Percentiles rank a stretch among this genome's conserved stretches.
phyloP scores from a whole-genome alignment of 2,329 filamentous ascomycete genomes.

The Alternaria sp. region DNA sequence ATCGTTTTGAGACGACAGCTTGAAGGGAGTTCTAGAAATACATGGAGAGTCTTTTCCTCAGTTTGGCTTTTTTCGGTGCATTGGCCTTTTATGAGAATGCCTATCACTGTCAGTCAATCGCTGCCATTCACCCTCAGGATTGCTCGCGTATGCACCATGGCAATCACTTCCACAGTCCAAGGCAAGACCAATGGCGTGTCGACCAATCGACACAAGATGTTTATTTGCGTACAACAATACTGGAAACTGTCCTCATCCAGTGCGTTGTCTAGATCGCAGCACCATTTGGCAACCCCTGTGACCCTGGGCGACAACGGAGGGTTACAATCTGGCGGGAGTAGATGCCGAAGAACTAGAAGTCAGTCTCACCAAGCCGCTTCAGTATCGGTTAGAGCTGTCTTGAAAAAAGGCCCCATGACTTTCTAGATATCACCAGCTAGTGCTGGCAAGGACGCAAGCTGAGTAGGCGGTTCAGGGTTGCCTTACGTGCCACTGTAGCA shows the following conservation, averaged over 20 bases:
- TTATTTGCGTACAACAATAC: neutral
- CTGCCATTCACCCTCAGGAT: neutral
- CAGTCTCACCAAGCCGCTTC: neutral
- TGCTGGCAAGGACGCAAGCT: neutral
- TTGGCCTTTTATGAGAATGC: neutral
- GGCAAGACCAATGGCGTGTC: neutral
- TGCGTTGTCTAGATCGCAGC: neutral
- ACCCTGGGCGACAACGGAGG: neutral
- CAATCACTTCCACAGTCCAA: neutral
- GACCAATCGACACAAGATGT: neutral
- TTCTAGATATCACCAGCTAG: neutral
- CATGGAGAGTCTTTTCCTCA: too few relatives aligned
- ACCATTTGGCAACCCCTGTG: neutral
- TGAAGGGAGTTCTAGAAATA: neutral
- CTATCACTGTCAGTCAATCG: neutral
- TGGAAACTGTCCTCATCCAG: neutral
- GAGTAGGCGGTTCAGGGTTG: neutral
- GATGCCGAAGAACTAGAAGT: neutral
- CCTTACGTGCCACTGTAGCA: neutral
- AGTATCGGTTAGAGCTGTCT: neutral
- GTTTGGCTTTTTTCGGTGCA: neutral
- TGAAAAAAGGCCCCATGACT: neutral
- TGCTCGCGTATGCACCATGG: neutral
- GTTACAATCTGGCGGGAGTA: neutral
- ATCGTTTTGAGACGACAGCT: neutral